phyloP scores from a whole-genome alignment of 768 basidiomycete genomes.

The Hygrocybe punicea region DNA sequence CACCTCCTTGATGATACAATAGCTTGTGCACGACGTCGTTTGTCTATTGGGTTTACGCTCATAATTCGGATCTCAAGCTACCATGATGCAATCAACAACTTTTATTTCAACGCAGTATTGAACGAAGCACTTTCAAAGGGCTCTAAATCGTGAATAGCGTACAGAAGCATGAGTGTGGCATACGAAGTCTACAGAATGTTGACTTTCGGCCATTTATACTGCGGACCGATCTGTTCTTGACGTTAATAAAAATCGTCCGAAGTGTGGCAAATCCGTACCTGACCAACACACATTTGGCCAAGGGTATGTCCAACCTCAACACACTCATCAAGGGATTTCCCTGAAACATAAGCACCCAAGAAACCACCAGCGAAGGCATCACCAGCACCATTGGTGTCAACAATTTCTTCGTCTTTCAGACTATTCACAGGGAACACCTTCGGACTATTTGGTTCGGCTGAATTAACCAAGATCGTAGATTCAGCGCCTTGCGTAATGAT shows the following conservation, averaged over 20 bases:
- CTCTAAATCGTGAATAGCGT: slow-evolving; percentile 10
- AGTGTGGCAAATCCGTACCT: slow-evolving; percentile 42
- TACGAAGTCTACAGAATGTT: slow-evolving; percentile 30
- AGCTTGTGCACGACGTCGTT: slow-evolving; percentile 1
- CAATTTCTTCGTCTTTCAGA: slow-evolving; percentile 62
- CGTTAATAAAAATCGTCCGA: neutral
- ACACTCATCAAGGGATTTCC: slow-evolving; percentile 72
- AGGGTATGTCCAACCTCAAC: slow-evolving; percentile 85
- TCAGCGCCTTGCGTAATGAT: slow-evolving; percentile 88
- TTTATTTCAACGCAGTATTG: no score
- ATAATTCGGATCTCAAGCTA: neutral
- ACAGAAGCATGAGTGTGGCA: slow-evolving; percentile 1
- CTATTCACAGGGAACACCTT: slow-evolving; percentile 58
- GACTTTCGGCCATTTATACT: slow-evolving; percentile 53
- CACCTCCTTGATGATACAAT: slow-evolving; percentile 49
- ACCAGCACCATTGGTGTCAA: slow-evolving; percentile 98
- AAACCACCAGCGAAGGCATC: slow-evolving; percentile 98
- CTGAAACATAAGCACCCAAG: slow-evolving; percentile 77
- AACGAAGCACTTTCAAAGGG: no score
- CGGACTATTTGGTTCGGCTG: slow-evolving; percentile 50
- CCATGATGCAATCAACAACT: no score
- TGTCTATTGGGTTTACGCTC: neutral
- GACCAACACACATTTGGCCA: slow-evolving; percentile 79
- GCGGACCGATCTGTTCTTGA: slow-evolving; percentile 42
- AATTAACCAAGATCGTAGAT: slow-evolving; percentile 71